Conservation (phyloP, 1,139 yeast genomes). For the Spathaspora sp. region DNA sequence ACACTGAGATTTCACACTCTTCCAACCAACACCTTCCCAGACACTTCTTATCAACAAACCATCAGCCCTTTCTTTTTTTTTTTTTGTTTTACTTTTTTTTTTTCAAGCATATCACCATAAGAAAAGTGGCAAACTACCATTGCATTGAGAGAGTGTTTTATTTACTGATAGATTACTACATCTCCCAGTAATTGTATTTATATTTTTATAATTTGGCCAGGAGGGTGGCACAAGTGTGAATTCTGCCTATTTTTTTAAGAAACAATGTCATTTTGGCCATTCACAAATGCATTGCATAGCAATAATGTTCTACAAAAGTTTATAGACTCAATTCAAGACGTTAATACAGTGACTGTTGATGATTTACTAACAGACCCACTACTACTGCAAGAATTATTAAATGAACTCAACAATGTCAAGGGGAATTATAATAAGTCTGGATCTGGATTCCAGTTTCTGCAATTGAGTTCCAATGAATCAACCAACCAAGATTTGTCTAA, state of each 20-base stretch:
- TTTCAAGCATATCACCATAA: too few species aligned
- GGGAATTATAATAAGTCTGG: conserved; percentile 31
- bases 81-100: neutral
- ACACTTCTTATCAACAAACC: conserved; percentile 1
- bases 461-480: conserved; percentile 11
- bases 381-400: conserved; percentile 40
- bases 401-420: conserved; percentile 42
- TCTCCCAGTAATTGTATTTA: neutral
- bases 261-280: conserved; percentile 51
- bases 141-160: neutral
- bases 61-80: neutral
- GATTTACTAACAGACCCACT: conserved; percentile 35
- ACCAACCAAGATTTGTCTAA: conserved; percentile 9
- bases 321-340: conserved; percentile 39
- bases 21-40: neutral
- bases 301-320: conserved; percentile 45
- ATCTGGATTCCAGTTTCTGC: conserved; percentile 34
- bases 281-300: conserved; percentile 38
- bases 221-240: neutral
- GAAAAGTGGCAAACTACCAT: too few species aligned
- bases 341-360: conserved; percentile 32
- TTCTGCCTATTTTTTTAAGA: neutral
- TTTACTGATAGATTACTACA: neutral
- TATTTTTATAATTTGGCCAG: neutral
- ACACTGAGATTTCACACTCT: neutral